Evolutionary conservation across 2,329 filamentous ascomycete species (phyloP).

Genomic region (Rhynchosporium secalis): DNA sequence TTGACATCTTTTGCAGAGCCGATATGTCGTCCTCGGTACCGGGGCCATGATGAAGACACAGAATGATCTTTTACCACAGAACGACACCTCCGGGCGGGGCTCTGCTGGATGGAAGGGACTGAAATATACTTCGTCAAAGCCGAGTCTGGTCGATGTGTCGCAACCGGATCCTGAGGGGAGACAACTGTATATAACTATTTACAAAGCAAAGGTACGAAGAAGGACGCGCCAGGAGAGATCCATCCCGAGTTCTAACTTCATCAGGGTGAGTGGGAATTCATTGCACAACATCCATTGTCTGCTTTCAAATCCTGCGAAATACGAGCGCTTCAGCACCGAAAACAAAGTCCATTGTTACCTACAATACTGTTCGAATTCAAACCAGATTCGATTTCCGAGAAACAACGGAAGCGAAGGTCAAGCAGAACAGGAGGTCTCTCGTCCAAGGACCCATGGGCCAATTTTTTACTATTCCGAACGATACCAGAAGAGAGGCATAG

Average conservation of each 20-base stretch:
- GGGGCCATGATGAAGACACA: constrained; percentile 45
- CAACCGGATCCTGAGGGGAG: constrained; percentile 22
- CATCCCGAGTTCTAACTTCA: constrained; percentile 9
- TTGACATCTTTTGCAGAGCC: constrained; percentile 45
- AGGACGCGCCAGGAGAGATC: not conserved
- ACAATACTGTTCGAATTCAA: constrained; percentile 59
- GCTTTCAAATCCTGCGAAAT: constrained; percentile 43
- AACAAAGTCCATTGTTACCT: constrained; percentile 59
- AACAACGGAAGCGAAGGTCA: constrained; percentile 63
- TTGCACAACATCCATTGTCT: constrained; percentile 38
- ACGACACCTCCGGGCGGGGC: constrained; percentile 18
- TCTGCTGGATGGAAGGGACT: constrained; percentile 29
- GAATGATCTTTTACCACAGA: constrained; percentile 46
- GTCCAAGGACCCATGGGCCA: constrained; percentile 36
- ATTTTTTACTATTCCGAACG: constrained; percentile 57
- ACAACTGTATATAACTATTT: constrained; percentile 39
- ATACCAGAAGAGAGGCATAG: constrained; percentile 52
- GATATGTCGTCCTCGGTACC: constrained; percentile 60
- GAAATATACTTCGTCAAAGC: constrained; percentile 32
- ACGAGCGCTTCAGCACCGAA: constrained; percentile 60
- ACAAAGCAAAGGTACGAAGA: constrained; percentile 41
- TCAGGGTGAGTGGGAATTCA: constrained; percentile 41
- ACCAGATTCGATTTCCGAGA: constrained; percentile 54
- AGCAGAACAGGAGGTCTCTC: constrained; percentile 59
- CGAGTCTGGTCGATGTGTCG: constrained; percentile 35